A percentile compares a stretch with the other conserved stretches of the same genome.
These are phyloP conservation scores for Pinus taeda DNA, from an alignment of 75 land plant genomes.

Conservation along the genomic window DNA sequence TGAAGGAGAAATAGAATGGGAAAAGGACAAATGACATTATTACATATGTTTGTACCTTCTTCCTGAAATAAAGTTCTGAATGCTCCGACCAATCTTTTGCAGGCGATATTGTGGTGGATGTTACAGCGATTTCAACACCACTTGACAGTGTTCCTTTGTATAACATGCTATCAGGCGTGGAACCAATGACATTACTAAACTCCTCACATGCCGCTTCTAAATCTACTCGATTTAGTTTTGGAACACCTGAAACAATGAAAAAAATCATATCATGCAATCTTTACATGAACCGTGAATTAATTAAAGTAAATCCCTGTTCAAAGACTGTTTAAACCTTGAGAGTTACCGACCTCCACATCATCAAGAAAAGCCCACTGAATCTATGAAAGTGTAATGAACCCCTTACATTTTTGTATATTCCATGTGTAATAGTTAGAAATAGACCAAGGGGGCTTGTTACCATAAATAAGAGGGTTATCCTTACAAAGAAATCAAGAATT, in stretches of 20 bases:
- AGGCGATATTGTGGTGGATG: slow-evolving; percentile 52
- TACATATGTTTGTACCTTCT: slow-evolving; percentile 47
- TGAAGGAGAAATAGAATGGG: background rate
- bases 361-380: background rate
- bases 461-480: too few relatives aligned
- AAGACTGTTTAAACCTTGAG: background rate
- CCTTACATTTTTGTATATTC: too few relatives aligned
- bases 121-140: slow-evolving; percentile 88
- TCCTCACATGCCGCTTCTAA: slow-evolving; percentile 89
- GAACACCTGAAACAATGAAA: slow-evolving; percentile 51
- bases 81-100: slow-evolving; percentile 62
- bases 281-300: background rate
- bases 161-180: slow-evolving; percentile 41
- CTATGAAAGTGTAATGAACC: too few relatives aligned
- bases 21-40: background rate
- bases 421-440: too few relatives aligned
- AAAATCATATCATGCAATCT: background rate
- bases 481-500: too few relatives aligned
- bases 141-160: slow-evolving; percentile 88
- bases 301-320: too few relatives aligned
- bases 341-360: background rate
- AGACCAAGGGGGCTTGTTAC: too few relatives aligned
- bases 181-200: slow-evolving; percentile 89
- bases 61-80: slow-evolving; percentile 58
- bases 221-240: slow-evolving; percentile 59